Conservation (phyloP, 192 early-diverging fungal species). For the Mortierella antarctica region DNA sequence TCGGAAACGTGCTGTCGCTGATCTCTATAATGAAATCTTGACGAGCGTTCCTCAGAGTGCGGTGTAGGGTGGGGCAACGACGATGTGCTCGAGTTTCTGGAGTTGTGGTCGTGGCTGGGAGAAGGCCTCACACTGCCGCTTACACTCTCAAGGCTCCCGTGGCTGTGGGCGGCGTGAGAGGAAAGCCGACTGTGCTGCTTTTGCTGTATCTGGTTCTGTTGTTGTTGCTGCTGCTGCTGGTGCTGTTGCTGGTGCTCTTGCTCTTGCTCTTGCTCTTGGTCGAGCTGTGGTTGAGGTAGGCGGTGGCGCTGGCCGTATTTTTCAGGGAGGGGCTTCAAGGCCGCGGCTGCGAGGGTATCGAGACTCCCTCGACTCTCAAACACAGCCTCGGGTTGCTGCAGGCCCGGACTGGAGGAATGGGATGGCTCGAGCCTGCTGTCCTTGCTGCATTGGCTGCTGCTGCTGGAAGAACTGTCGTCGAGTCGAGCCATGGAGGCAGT, state of each 20-base stretch:
- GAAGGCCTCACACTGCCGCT: too few relatives aligned
- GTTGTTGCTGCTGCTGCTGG: slow-evolving; percentile 9
- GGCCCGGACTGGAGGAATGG: too few relatives aligned
- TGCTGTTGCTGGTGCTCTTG: neutral
- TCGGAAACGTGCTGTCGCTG: slow-evolving; percentile 15
- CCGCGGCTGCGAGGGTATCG: slow-evolving; percentile 39
- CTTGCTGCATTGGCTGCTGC: too few relatives aligned
- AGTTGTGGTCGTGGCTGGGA: neutral
- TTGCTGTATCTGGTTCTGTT: slow-evolving; percentile 4
- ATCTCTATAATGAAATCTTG: slow-evolving; percentile 25
- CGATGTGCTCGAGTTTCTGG: neutral
- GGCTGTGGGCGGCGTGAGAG: neutral
- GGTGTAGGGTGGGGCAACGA: neutral
- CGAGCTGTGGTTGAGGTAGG: neutral
- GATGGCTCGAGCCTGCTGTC: too few relatives aligned
- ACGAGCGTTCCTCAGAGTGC: neutral
- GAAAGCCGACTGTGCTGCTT: neutral
- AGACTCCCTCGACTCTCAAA: slow-evolving; percentile 29
- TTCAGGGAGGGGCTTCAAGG: slow-evolving; percentile 28
- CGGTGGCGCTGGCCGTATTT: slow-evolving; percentile 8
- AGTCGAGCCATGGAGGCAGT: too few relatives aligned
- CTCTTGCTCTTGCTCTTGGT: neutral
- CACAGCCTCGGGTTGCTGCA: too few relatives aligned
- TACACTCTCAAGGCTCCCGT: neutral
- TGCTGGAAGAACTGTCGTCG: too few relatives aligned